phyloP scores from a whole-genome alignment of 2,329 filamentous ascomycete species.

The Colletotrichum spaethianum region DNA sequence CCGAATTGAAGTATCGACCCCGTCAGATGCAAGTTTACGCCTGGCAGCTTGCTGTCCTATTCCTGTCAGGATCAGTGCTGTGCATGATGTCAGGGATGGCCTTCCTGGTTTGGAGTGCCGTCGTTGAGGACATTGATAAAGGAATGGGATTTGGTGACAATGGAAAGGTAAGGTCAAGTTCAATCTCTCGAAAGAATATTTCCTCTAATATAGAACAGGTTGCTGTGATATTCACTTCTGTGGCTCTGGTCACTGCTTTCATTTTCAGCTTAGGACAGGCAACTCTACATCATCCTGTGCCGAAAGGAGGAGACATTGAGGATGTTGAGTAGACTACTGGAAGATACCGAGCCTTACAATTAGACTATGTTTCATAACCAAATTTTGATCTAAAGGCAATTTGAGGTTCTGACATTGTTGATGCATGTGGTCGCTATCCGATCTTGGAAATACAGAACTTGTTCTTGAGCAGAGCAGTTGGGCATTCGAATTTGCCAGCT shows the following conservation, averaged over 20 bases:
- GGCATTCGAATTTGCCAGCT: too few species aligned
- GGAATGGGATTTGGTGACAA: slow-evolving; percentile 10
- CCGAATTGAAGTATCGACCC: slow-evolving; percentile 30
- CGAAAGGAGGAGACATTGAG: slow-evolving; percentile 2
- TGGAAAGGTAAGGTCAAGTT: background rate
- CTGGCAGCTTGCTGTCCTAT: slow-evolving; percentile 44
- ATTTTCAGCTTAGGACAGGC: background rate
- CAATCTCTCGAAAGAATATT: too few species aligned
- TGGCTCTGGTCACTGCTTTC: background rate
- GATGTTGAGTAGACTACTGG: background rate
- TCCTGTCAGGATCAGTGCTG: slow-evolving; percentile 42
- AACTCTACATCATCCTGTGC: background rate
- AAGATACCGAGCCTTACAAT: too few species aligned
- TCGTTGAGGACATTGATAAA: background rate
- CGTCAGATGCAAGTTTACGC: slow-evolving; percentile 42
- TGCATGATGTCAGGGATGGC: slow-evolving; percentile 43
- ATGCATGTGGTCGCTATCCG: too few species aligned
- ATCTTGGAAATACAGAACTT: too few species aligned
- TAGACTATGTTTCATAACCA: background rate
- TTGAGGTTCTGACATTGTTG: too few species aligned
- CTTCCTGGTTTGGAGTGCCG: slow-evolving; percentile 44
- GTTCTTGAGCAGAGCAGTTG: too few species aligned
- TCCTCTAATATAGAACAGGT: background rate
- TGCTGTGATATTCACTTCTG: slow-evolving; percentile 6
- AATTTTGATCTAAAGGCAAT: too few species aligned